A percentile compares a stretch with the other conserved stretches of the same genome.
phyloP scores from a whole-genome alignment of 768 basidiomycete genomes.

The Coprinopsis sp. region DNA sequence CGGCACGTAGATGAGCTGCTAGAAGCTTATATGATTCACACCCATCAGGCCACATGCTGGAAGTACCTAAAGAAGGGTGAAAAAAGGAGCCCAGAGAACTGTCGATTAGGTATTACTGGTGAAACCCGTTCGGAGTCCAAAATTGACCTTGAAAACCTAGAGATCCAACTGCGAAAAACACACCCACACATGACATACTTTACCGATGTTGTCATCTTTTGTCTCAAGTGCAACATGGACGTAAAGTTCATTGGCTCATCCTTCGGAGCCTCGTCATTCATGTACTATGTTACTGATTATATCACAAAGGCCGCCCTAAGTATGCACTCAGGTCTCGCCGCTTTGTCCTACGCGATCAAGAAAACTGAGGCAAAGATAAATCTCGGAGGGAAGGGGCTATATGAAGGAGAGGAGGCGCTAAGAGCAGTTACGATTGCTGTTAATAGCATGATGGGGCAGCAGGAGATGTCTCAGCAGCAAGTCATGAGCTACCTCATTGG shows the following conservation, averaged over 20 bases:
- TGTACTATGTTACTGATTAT: slow-evolving; percentile 3
- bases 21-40: slow-evolving; percentile 6
- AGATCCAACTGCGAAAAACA: background rate
- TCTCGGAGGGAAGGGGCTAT: background rate
- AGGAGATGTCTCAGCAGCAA: too few relatives aligned
- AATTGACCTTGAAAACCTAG: background rate
- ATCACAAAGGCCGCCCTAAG: background rate
- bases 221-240: background rate
- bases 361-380: background rate
- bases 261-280: background rate
- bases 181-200: background rate
- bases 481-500: too few relatives aligned
- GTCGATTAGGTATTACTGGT: slow-evolving; percentile 3
- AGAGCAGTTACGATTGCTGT: background rate
- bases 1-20: background rate
- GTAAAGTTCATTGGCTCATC: background rate
- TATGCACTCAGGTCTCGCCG: background rate
- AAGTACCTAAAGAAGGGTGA: slow-evolving; percentile 11
- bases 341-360: background rate
- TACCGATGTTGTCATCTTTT: background rate
- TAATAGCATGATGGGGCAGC: background rate
- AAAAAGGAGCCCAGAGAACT: slow-evolving; percentile 4
- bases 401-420: background rate
- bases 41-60: slow-evolving; percentile 13
- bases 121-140: background rate